Conservation (phyloP, 768 basidiomycete species). For the Amanita muscaria region DNA sequence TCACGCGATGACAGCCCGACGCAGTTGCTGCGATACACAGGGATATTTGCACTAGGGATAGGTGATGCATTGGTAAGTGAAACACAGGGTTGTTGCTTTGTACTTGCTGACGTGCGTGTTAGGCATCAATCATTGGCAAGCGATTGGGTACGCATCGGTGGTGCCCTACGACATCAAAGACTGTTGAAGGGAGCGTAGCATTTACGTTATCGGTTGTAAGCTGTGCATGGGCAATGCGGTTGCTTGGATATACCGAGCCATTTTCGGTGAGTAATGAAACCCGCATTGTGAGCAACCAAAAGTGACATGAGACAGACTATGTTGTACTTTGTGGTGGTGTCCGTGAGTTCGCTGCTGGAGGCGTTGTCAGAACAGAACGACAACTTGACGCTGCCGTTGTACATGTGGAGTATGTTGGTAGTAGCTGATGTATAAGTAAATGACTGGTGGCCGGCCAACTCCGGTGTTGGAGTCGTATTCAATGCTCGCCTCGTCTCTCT, state of each 20-base stretch:
- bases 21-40: constrained; percentile 57
- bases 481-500: not conserved
- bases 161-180: constrained; percentile 80
- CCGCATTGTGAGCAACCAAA: not conserved
- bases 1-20: constrained; percentile 26
- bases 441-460: not conserved
- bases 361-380: constrained; percentile 95
- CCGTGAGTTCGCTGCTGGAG: constrained; percentile 67
- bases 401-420: constrained; percentile 85
- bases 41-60: constrained; percentile 81
- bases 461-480: not conserved
- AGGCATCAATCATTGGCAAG: constrained; percentile 93
- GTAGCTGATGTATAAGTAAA: constrained; percentile 27
- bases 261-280: constrained; percentile 62
- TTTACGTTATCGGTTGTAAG: constrained; percentile 64
- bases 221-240: constrained; percentile 63
- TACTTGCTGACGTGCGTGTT: not conserved
- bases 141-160: constrained; percentile 74
- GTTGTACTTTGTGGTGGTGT: constrained; percentile 49
- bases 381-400: constrained; percentile 93
- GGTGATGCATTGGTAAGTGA: constrained; percentile 89
- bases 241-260: constrained; percentile 55
- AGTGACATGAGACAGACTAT: constrained; percentile 35
- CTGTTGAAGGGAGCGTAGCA: constrained; percentile 83
- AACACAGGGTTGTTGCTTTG: not conserved